A percentile compares a stretch with the other conserved stretches of the same genome.
phyloP scores from a whole-genome alignment of 139 green algal genomes.

The Chlamydomonas sphaeroides region DNA sequence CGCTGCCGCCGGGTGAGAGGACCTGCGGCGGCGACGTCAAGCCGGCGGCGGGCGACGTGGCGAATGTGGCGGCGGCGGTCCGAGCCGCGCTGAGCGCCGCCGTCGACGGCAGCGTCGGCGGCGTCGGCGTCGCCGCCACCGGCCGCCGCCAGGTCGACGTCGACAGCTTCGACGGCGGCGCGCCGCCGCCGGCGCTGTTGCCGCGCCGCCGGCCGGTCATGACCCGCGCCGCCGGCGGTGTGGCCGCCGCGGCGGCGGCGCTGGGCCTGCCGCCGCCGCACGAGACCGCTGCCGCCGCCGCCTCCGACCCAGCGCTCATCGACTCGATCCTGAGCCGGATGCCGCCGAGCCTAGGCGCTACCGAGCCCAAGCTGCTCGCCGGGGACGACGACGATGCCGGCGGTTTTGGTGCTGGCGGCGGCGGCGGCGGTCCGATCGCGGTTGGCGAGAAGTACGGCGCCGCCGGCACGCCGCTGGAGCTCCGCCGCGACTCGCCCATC shows the following conservation, averaged over 20 bases:
- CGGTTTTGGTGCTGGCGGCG: too few relatives aligned
- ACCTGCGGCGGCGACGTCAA: too few relatives aligned
- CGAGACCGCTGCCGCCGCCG: neutral
- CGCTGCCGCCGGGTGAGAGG: too few relatives aligned
- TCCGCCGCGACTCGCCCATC: constrained; percentile 79
- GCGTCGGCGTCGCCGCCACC: neutral
- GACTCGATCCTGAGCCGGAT: neutral
- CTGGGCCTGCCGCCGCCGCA: neutral
- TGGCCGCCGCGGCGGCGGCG: constrained; percentile 5
- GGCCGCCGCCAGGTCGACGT: neutral
- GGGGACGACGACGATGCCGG: too few relatives aligned
- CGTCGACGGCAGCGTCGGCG: neutral
- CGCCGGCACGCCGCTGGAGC: constrained; percentile 57
- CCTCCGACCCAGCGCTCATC: neutral
- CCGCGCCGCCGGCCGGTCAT: neutral
- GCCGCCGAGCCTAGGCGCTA: too few relatives aligned
- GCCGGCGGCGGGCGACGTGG: neutral
- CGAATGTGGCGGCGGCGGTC: neutral
- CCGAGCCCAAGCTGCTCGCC: too few relatives aligned
- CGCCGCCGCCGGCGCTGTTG: constrained; percentile 3
- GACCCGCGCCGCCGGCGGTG: neutral
- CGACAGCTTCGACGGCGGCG: neutral
- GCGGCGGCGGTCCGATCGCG: too few relatives aligned
- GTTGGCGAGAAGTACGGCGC: constrained; percentile 6
- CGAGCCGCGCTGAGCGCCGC: constrained; percentile 14